A percentile compares a stretch with the other conserved stretches of the same genome.
phyloP scores from a whole-genome alignment of 169 alveolate genomes.

The Plasmodium gonderi region DNA sequence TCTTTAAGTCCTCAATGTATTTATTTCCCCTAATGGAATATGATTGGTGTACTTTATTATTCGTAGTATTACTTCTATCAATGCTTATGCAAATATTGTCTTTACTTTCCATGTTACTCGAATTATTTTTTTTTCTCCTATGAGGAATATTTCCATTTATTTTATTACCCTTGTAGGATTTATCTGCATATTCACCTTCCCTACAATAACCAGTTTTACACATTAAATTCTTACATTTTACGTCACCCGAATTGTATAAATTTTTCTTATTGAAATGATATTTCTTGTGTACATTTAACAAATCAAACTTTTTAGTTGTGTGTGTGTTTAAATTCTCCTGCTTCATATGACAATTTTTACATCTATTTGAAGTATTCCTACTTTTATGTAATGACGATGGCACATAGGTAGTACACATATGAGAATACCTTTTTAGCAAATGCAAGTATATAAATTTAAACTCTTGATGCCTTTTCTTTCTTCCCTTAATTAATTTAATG shows the following conservation, averaged over 20 bases:
- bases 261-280: not conserved
- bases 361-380: not conserved
- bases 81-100: constrained; percentile 3
- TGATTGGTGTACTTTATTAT: not conserved
- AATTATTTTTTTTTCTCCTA: not conserved
- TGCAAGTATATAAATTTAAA: constrained; percentile 39
- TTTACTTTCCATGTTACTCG: not conserved
- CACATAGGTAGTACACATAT: not conserved
- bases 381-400: not conserved
- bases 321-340: not conserved
- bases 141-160: not conserved
- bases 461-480: not conserved
- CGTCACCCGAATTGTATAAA: not conserved
- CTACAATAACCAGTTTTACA: not conserved
- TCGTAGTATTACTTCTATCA: not conserved
- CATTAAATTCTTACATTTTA: too few relatives aligned
- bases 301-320: not conserved
- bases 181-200: not conserved
- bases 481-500: constrained; percentile 1
- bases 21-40: not conserved
- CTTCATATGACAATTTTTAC: not conserved
- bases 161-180: not conserved
- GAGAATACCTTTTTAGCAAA: constrained; percentile 25
- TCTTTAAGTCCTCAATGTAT: not conserved
- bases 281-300: not conserved